These are phyloP conservation scores for Mycena maculata DNA, from an alignment of 768 basidiomycete genomes.

Conservation along the genomic window DNA sequence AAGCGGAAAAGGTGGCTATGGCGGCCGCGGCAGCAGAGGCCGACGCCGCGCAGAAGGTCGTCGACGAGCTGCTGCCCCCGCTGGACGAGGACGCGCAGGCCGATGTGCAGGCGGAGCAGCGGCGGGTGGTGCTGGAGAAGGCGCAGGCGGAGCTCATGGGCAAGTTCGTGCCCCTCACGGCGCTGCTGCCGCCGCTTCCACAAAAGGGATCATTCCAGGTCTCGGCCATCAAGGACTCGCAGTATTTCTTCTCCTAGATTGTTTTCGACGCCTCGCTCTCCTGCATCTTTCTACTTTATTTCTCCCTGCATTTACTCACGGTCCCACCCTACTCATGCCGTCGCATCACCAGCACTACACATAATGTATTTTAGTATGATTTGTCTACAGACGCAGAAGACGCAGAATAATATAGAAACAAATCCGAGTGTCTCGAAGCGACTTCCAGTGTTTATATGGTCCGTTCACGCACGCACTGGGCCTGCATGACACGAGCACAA, in stretches of 20 bases:
- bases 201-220: constrained; percentile 90
- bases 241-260: constrained; percentile 94
- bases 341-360: constrained; percentile 31
- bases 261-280: constrained; percentile 9
- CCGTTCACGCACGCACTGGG: too few species aligned
- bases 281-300: constrained; percentile 19
- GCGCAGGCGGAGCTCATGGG: constrained; percentile 40
- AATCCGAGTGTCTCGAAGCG: not conserved
- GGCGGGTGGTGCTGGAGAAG: not conserved
- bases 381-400: constrained; percentile 17
- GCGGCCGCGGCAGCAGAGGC: constrained; percentile 38
- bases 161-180: constrained; percentile 80
- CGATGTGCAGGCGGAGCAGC: constrained; percentile 7
- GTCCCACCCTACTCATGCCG: constrained; percentile 24
- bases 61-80: constrained; percentile 1
- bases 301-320: constrained; percentile 26
- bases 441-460: too few species aligned
- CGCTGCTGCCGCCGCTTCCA: constrained; percentile 85
- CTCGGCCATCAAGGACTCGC: constrained; percentile 79
- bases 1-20: constrained; percentile 37
- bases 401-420: constrained; percentile 27
- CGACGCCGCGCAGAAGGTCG: constrained; percentile 23
- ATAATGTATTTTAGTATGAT: constrained; percentile 33
- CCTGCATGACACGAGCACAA: too few species aligned
- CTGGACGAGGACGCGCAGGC: constrained; percentile 25